Conservation (phyloP, 2,329 filamentous ascomycete genomes). For the Xylariaceae sp. region DNA sequence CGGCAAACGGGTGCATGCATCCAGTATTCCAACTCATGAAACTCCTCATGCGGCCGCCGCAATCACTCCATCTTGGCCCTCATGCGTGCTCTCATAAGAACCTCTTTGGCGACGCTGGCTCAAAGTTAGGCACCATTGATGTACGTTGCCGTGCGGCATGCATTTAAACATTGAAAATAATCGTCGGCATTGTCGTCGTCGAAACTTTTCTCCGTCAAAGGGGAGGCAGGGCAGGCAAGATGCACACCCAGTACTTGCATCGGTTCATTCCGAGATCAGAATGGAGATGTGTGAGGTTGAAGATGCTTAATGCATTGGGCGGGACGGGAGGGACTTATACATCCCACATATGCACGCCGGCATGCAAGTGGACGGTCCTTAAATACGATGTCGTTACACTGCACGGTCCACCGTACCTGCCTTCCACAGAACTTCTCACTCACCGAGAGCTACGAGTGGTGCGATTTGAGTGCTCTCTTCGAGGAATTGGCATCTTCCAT, state of each 20-base stretch:
- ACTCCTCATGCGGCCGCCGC: not conserved
- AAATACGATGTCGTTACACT: not conserved
- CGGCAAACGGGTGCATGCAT: not conserved
- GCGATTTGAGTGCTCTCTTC: no score
- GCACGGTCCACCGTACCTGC: not conserved
- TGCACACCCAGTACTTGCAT: not conserved
- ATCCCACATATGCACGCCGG: not conserved
- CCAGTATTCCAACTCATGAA: not conserved
- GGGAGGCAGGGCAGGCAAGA: not conserved
- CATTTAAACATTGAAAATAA: not conserved
- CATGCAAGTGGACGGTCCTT: not conserved
- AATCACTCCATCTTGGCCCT: not conserved
- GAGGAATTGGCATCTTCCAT: no score
- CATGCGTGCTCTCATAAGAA: not conserved
- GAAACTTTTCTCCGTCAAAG: not conserved
- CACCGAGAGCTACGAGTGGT: not conserved
- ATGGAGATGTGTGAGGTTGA: not conserved
- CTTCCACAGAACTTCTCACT: not conserved
- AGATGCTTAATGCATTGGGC: not conserved
- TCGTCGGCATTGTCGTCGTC: not conserved
- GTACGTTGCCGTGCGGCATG: not conserved
- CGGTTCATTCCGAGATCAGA: not conserved
- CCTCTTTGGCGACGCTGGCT: no score
- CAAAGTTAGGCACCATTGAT: not conserved
- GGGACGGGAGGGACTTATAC: not conserved